phyloP scores from a whole-genome alignment of 495 filamentous ascomycete genomes.

The Tuber brumale region DNA sequence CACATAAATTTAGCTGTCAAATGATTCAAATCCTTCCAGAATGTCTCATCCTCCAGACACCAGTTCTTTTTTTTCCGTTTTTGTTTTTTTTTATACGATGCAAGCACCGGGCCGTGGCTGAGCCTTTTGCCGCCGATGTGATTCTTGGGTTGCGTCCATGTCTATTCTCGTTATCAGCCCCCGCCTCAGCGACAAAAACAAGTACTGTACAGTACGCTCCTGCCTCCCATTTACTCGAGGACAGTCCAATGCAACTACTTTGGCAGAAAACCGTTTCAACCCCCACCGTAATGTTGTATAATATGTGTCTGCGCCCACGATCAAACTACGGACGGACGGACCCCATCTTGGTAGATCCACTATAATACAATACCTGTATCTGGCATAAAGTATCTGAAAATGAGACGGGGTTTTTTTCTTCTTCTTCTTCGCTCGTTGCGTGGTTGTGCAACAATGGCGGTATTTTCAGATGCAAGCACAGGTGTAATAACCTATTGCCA shows the following conservation, averaged over 20 bases:
- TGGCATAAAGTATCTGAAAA: too few relatives aligned
- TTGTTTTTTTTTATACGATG: constrained; percentile 11
- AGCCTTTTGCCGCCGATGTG: constrained; percentile 10
- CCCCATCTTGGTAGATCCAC: not conserved
- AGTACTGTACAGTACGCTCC: not conserved
- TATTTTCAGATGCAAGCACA: too few relatives aligned
- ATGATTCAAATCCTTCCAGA: constrained; percentile 1
- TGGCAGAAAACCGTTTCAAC: not conserved
- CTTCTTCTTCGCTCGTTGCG: too few relatives aligned
- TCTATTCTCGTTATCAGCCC: constrained; percentile 24
- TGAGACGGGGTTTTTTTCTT: too few relatives aligned
- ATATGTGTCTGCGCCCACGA: not conserved
- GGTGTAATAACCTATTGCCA: too few relatives aligned
- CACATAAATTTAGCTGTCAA: constrained; percentile 14
- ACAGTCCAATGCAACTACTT: not conserved
- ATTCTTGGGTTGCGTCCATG: constrained; percentile 4
- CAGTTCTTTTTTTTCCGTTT: constrained; percentile 11
- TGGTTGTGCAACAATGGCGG: too few relatives aligned
- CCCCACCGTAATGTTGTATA: not conserved
- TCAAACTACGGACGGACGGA: not conserved
- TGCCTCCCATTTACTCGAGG: not conserved
- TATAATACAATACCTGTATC: not conserved
- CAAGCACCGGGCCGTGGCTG: constrained; percentile 14
- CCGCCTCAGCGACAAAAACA: not conserved
- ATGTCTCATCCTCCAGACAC: constrained; percentile 3